Percentiles rank a stretch among this genome's conserved stretches.
These are phyloP conservation scores for Fusarium napiforme DNA, from an alignment of 2,329 filamentous ascomycete genomes.

Conservation along the genomic window DNA sequence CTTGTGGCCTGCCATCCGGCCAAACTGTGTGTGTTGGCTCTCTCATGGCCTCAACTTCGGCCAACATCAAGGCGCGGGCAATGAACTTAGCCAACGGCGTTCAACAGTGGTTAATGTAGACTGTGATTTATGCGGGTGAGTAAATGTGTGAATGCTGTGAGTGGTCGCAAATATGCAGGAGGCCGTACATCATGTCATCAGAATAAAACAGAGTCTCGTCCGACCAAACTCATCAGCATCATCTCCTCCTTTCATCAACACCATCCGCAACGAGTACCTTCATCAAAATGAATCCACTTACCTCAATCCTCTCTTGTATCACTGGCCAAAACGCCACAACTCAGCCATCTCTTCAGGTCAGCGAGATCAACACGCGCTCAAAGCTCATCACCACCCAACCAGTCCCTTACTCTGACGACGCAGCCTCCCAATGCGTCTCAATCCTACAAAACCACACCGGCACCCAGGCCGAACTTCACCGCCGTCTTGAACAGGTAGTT, in stretches of 20 bases:
- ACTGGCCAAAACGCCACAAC: background rate
- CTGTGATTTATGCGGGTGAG: background rate
- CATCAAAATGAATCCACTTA: background rate
- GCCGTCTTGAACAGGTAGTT: slow-evolving; percentile 15
- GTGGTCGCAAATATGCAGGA: background rate
- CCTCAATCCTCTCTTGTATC: background rate
- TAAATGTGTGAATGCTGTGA: fast-evolving
- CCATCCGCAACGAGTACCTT: fast-evolving
- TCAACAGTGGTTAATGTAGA: fast-evolving
- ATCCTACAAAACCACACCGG: slow-evolving; percentile 10
- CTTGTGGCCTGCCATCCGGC: background rate
- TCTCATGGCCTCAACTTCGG: background rate
- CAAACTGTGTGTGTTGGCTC: fast-evolving
- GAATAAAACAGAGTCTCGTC: background rate
- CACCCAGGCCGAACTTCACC: background rate
- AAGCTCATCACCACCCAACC: slow-evolving; percentile 4
- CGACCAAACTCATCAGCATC: too few relatives aligned
- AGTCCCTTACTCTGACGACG: slow-evolving; percentile 16
- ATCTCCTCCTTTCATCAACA: background rate
- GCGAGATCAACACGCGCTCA: background rate
- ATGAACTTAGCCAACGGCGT: background rate
- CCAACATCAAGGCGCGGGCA: background rate
- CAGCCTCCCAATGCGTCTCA: slow-evolving; percentile 23
- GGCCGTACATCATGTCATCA: background rate
- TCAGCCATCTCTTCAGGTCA: fast-evolving